phyloP scores from a whole-genome alignment of 495 filamentous ascomycete species.

The Recurvomyces mirabilis region DNA sequence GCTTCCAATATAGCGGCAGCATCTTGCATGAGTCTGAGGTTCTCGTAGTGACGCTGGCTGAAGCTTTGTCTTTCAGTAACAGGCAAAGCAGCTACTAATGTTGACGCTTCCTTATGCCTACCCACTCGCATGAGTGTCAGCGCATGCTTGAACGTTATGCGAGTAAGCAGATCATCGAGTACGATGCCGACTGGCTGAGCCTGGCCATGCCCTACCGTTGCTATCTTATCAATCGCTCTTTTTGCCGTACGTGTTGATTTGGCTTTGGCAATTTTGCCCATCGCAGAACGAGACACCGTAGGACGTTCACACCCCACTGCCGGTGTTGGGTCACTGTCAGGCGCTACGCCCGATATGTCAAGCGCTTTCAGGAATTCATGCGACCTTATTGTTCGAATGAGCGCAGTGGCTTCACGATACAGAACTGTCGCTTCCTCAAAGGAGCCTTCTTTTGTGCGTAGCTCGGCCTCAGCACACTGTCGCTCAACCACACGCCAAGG shows the following conservation, averaged over 20 bases:
- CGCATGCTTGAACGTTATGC: not conserved
- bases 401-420: conserved; percentile 22
- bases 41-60: too few species aligned
- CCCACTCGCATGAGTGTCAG: not conserved
- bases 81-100: not conserved
- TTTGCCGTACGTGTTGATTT: not conserved
- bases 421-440: conserved; percentile 2
- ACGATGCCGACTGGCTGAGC: not conserved
- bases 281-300: too few species aligned
- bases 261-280: not conserved
- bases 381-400: not conserved
- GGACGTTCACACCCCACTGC: too few species aligned
- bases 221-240: not conserved
- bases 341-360: not conserved
- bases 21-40: not conserved
- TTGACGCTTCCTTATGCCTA: not conserved
- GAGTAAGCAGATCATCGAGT: not conserved
- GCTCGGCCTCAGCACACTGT: conserved; percentile 2
- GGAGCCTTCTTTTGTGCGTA: conserved; percentile 6
- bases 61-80: not conserved
- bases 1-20: not conserved
- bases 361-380: too few species aligned
- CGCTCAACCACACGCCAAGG: conserved; percentile 1
- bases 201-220: not conserved
- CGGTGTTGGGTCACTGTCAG: not conserved